phyloP scores from a whole-genome alignment of 2,329 filamentous ascomycete genomes.

The Exserohilum turcica region DNA sequence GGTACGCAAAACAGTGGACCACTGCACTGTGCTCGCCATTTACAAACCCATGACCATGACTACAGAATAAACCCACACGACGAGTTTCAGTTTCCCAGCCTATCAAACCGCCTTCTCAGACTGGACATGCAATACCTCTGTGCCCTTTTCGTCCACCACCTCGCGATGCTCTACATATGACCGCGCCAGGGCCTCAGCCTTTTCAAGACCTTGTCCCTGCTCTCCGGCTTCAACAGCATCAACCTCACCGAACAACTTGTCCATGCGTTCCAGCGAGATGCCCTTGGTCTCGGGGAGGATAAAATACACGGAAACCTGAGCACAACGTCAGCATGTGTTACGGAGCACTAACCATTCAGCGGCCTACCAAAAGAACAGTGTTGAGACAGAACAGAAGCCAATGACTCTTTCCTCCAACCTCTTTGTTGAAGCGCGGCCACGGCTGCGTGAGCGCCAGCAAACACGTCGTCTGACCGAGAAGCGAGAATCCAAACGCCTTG shows the following conservation, averaged over 20 bases:
- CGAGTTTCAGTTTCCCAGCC: not conserved
- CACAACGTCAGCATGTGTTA: not conserved
- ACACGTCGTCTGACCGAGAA: conserved; percentile 9
- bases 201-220: not conserved
- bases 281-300: conserved; percentile 4
- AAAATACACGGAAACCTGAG: conserved; percentile 1
- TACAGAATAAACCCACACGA: too few species aligned
- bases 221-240: conserved; percentile 10
- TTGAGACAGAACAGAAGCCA: conserved; percentile 12
- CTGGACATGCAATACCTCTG: not conserved
- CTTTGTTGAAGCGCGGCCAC: conserved; percentile 8
- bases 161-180: not conserved
- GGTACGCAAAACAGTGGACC: too few species aligned
- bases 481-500: conserved; percentile 10
- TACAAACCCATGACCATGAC: too few species aligned
- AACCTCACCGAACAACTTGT: not conserved
- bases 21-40: too few species aligned
- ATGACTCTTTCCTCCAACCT: conserved; percentile 10
- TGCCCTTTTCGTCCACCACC: not conserved
- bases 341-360: not conserved
- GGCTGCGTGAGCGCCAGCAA: conserved; percentile 8
- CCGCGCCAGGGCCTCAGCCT: not conserved
- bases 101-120: not conserved
- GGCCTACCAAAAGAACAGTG: conserved; percentile 5
- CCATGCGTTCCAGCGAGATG: not conserved